Evolutionary conservation across 2,329 filamentous ascomycete genomes (phyloP).

Genomic region (Zasmidium cellare): DNA sequence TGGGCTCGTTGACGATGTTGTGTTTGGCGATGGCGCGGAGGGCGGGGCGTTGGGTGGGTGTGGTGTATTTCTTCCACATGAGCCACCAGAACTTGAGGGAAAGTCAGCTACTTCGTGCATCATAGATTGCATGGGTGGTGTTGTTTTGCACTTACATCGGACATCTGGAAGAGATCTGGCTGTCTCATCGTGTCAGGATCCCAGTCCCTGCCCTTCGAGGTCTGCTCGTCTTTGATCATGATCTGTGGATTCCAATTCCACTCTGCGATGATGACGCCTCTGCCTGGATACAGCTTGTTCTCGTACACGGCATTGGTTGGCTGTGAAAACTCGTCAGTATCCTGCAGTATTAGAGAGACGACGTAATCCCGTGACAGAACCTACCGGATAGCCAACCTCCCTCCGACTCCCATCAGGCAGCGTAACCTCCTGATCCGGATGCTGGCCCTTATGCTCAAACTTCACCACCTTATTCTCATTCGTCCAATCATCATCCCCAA

Average conservation of each 20-base stretch:
- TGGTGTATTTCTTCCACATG: not conserved
- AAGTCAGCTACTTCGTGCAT: not conserved
- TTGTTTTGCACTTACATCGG: not conserved
- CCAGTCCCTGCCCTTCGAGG: not conserved
- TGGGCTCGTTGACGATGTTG: not conserved
- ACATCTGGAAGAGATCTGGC: constrained; percentile 2
- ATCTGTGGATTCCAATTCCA: not conserved
- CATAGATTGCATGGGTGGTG: too few relatives aligned
- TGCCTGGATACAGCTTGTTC: constrained; percentile 3
- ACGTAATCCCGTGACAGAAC: not conserved
- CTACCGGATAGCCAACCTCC: not conserved
- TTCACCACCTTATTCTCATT: not conserved
- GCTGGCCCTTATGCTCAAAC: not conserved
- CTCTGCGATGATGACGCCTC: constrained; percentile 1
- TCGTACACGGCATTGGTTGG: not conserved
- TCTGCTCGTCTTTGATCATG: not conserved
- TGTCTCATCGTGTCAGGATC: not conserved
- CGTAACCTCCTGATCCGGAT: not conserved
- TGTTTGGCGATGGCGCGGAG: not conserved
- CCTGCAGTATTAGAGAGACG: too few relatives aligned
- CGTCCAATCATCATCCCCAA: not conserved
- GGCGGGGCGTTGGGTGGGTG: not conserved
- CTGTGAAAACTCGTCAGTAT: not conserved
- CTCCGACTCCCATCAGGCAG: not conserved
- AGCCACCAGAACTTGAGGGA: not conserved